Evolutionary conservation across 495 filamentous ascomycete species (phyloP).

Genomic region (Filosporella fistucella): DNA sequence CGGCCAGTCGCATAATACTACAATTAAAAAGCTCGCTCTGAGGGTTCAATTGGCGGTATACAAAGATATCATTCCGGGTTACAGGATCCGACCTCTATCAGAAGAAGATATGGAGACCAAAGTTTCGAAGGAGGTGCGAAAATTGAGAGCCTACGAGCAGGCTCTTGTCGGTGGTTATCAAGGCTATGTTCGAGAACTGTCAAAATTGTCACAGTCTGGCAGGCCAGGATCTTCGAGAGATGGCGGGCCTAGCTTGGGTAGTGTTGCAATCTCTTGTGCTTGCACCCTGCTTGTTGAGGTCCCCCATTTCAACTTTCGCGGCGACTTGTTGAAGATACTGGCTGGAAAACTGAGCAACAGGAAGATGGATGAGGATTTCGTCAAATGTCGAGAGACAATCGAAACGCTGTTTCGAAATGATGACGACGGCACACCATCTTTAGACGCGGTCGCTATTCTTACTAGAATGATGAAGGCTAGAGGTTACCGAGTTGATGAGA

Average conservation of each 20-base stretch:
- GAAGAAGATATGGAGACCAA: constrained; percentile 71
- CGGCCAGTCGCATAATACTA: constrained; percentile 59
- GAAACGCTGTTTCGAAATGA: constrained; percentile 82
- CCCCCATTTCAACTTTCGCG: constrained; percentile 94
- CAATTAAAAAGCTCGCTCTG: constrained; percentile 78
- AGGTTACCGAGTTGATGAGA: constrained; percentile 76
- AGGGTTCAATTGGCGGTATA: constrained; percentile 87
- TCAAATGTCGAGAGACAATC: constrained; percentile 74
- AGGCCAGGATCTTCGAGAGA: constrained; percentile 26
- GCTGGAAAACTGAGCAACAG: constrained; percentile 72
- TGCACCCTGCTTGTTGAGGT: constrained; percentile 72
- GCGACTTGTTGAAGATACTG: constrained; percentile 80
- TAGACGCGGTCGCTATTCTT: constrained; percentile 80
- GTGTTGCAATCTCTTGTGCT: constrained; percentile 78
- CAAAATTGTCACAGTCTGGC: constrained; percentile 51
- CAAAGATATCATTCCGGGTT: constrained; percentile 93
- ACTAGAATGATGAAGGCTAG: constrained; percentile 91
- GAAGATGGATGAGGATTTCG: constrained; percentile 63
- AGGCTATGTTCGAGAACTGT: constrained; percentile 70
- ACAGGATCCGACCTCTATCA: constrained; percentile 78
- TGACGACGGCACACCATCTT: constrained; percentile 79
- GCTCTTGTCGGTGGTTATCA: constrained; percentile 77
- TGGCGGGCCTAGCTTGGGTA: constrained; percentile 43
- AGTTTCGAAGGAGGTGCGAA: constrained; percentile 86
- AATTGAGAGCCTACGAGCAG: constrained; percentile 77